Percentiles rank a stretch among this genome's conserved stretches.
Conservation (phyloP, 345 rosid species). For the Nephelium lappaceum region DNA sequence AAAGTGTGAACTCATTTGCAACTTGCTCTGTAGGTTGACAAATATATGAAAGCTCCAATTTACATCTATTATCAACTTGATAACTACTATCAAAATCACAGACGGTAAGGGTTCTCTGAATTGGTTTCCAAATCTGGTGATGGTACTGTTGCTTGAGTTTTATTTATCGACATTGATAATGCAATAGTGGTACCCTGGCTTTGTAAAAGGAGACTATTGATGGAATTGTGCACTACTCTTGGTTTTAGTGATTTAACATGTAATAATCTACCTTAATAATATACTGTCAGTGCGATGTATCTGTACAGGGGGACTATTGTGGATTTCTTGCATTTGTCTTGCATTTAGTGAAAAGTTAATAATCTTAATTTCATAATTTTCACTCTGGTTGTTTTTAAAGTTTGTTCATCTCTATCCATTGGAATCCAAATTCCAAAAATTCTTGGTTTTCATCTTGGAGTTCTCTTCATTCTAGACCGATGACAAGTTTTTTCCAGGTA, state of each 20-base stretch:
- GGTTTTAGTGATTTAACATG: background rate
- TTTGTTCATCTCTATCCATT: background rate
- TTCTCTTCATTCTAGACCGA: conserved; percentile 6
- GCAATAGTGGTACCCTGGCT: background rate
- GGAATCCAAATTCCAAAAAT: background rate
- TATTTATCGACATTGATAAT: background rate
- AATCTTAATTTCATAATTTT: background rate
- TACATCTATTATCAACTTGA: conserved; percentile 83
- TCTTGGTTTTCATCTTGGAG: conserved; percentile 3
- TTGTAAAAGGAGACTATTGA: background rate
- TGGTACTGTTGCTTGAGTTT: conserved; percentile 9
- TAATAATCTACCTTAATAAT: background rate
- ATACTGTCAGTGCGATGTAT: background rate
- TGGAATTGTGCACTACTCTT: background rate
- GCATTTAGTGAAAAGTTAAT: background rate
- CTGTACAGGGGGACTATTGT: background rate
- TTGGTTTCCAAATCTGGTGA: background rate
- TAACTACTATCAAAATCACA: conserved; percentile 84
- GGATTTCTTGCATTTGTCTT: conserved; percentile 1
- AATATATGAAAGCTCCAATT: conserved; percentile 87
- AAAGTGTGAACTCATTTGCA: conserved; percentile 10
- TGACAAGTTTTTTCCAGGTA: conserved; percentile 47
- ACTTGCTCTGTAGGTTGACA: conserved; percentile 53
- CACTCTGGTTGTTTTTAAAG: background rate
- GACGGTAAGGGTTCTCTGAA: conserved; percentile 52